Conservation (phyloP, 2,329 filamentous ascomycete species). For the Microdochium paspali region DNA sequence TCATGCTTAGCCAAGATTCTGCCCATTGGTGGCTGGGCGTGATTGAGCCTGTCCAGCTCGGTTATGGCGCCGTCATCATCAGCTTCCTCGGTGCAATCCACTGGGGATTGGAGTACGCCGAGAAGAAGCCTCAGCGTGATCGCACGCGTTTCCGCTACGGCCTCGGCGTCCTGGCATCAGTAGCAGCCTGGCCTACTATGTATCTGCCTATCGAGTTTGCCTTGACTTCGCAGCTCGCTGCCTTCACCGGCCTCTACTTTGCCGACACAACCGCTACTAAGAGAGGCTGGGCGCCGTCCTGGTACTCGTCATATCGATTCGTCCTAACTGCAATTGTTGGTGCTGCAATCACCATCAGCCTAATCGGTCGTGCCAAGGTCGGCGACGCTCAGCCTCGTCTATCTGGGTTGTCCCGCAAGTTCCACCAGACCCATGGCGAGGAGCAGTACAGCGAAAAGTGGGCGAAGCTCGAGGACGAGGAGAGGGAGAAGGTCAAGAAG, state of each 20-base stretch:
- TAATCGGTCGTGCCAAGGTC: conserved; percentile 77
- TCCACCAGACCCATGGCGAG: conserved; percentile 23
- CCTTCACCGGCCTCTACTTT: conserved; percentile 81
- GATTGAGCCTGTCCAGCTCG: conserved; percentile 80
- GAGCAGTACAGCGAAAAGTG: conserved; percentile 31
- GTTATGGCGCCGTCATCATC: conserved; percentile 85
- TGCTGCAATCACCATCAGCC: conserved; percentile 65
- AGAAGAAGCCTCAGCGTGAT: conserved; percentile 46
- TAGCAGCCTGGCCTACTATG: conserved; percentile 83
- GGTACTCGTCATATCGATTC: conserved; percentile 88
- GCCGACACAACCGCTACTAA: conserved; percentile 65
- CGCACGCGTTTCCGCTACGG: conserved; percentile 73
- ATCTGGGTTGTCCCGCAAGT: conserved; percentile 26
- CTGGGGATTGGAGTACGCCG: conserved; percentile 81
- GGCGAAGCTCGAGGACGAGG: conserved; percentile 32
- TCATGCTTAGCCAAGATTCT: conserved; percentile 58
- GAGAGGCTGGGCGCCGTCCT: conserved; percentile 69
- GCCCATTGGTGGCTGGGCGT: conserved; percentile 64
- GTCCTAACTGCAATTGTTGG: conserved; percentile 87
- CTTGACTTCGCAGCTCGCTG: conserved; percentile 74
- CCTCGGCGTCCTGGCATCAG: conserved; percentile 71
- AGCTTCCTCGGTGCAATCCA: conserved; percentile 91
- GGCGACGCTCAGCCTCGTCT: conserved; percentile 26
- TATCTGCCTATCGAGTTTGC: conserved; percentile 78
- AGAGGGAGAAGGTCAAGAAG: conserved; percentile 25